These are phyloP conservation scores for Colletotrichum sp. DNA, from an alignment of 2,329 filamentous ascomycete species.

Conservation along the genomic window DNA sequence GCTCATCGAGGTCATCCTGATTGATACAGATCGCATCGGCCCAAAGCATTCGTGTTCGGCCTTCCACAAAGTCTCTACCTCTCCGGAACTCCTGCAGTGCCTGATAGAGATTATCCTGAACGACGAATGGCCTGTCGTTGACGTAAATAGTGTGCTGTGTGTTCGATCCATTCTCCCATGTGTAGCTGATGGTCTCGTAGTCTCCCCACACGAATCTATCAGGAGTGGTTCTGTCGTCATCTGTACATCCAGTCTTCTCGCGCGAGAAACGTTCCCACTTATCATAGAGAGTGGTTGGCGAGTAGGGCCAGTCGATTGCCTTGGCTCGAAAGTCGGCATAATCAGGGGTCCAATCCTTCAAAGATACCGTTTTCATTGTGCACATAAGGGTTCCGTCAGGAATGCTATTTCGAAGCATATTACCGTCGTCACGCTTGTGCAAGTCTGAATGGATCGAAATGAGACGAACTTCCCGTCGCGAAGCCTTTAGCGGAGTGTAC, in stretches of 20 bases:
- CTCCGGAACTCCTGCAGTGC: too few relatives aligned
- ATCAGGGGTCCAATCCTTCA: background rate
- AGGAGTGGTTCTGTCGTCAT: background rate
- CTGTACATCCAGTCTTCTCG: accelerated
- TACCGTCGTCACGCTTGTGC: accelerated
- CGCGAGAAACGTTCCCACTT: background rate
- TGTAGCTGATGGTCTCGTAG: background rate
- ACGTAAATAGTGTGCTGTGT: background rate
- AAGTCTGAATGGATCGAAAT: background rate
- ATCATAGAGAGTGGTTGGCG: background rate
- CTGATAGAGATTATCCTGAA: too few relatives aligned
- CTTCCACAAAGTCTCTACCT: too few relatives aligned
- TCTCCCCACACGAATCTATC: background rate
- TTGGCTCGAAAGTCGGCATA: background rate
- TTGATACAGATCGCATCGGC: too few relatives aligned
- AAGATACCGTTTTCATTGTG: background rate
- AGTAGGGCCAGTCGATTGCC: background rate
- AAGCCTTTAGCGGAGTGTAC: accelerated
- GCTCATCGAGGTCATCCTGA: too few relatives aligned
- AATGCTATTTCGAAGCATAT: background rate
- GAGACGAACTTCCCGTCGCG: background rate
- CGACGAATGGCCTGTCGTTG: background rate
- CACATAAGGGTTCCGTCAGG: background rate
- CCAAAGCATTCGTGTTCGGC: too few relatives aligned
- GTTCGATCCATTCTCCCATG: background rate